Percentiles rank a stretch among this genome's conserved stretches.
phyloP scores from a whole-genome alignment of 2,329 filamentous ascomycete genomes.

The Grosmannia clavigera region DNA sequence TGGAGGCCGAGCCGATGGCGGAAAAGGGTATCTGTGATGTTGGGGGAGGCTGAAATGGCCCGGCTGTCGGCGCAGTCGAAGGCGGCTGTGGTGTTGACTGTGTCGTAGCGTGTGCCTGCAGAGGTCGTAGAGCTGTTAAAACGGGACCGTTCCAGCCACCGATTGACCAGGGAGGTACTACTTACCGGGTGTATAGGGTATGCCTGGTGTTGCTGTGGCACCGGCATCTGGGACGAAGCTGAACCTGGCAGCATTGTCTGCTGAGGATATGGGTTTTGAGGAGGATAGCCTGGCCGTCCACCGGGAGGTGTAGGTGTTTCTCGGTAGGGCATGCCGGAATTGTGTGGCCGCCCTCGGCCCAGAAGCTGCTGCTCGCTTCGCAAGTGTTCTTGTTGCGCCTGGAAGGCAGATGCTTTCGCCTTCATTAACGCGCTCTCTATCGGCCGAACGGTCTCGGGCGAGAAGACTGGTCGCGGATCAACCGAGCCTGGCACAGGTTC shows the following conservation, averaged over 20 bases:
- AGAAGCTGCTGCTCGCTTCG: slow-evolving; percentile 44
- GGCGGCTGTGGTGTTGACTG: slow-evolving; percentile 24
- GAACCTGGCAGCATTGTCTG: slow-evolving; percentile 19
- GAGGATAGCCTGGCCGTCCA: slow-evolving; percentile 20
- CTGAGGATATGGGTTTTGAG: slow-evolving; percentile 16
- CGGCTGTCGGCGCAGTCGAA: slow-evolving; percentile 17
- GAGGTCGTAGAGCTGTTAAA: neutral
- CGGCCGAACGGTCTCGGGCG: slow-evolving; percentile 70
- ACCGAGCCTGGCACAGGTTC: slow-evolving; percentile 89
- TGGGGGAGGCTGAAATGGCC: slow-evolving; percentile 26
- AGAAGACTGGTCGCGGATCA: slow-evolving; percentile 85
- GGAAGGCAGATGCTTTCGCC: slow-evolving; percentile 50
- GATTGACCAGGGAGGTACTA: neutral
- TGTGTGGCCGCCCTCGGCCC: slow-evolving; percentile 29
- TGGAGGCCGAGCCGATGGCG: slow-evolving; percentile 23
- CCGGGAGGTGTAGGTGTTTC: slow-evolving; percentile 64
- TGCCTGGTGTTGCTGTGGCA: slow-evolving; percentile 14
- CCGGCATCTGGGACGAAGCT: slow-evolving; percentile 14
- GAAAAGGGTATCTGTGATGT: neutral
- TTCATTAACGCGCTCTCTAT: slow-evolving; percentile 94
- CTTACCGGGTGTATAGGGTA: slow-evolving; percentile 17
- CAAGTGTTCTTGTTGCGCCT: slow-evolving; percentile 42
- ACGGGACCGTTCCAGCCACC: neutral
- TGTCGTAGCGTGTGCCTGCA: slow-evolving; percentile 15
- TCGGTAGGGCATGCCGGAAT: slow-evolving; percentile 42